phyloP scores from a whole-genome alignment of 345 rosid genomes.

The Melaleuca alternifolia region DNA sequence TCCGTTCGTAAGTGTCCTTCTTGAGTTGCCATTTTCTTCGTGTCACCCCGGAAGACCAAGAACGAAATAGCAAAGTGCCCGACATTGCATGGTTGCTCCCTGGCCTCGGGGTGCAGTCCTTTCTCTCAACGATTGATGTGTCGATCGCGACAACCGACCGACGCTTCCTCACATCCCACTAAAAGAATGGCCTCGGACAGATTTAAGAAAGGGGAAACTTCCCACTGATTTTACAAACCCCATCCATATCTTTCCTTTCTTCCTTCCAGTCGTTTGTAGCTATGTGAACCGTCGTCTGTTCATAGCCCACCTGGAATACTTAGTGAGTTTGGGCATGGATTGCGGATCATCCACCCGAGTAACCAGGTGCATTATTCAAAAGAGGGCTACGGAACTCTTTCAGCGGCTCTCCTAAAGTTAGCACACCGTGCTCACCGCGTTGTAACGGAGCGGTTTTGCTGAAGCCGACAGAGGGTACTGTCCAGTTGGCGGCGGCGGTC shows the following conservation, averaged over 20 bases:
- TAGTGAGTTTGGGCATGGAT: background rate
- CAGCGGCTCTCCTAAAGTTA: background rate
- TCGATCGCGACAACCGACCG: background rate
- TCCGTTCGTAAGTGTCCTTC: background rate
- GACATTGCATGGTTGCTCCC: background rate
- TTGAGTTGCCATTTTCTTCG: background rate
- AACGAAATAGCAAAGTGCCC: background rate
- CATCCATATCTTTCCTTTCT: background rate
- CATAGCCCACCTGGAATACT: background rate
- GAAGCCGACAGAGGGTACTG: too few relatives aligned
- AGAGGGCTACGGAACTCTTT: background rate
- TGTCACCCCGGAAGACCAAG: background rate
- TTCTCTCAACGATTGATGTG: background rate
- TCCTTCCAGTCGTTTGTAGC: background rate
- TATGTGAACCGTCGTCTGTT: background rate
- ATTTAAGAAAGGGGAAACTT: background rate
- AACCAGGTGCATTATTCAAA: background rate
- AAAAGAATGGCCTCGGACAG: background rate
- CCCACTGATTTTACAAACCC: background rate
- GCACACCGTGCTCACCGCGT: background rate
- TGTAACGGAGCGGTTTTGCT: too few relatives aligned
- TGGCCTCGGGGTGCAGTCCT: background rate
- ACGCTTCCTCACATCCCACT: background rate
- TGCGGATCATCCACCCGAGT: background rate
- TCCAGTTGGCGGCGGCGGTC: too few relatives aligned